Percentiles rank a stretch among this genome's conserved stretches.
phyloP scores from a whole-genome alignment of 2,329 filamentous ascomycete genomes.

The Aureobasidium sp. region DNA sequence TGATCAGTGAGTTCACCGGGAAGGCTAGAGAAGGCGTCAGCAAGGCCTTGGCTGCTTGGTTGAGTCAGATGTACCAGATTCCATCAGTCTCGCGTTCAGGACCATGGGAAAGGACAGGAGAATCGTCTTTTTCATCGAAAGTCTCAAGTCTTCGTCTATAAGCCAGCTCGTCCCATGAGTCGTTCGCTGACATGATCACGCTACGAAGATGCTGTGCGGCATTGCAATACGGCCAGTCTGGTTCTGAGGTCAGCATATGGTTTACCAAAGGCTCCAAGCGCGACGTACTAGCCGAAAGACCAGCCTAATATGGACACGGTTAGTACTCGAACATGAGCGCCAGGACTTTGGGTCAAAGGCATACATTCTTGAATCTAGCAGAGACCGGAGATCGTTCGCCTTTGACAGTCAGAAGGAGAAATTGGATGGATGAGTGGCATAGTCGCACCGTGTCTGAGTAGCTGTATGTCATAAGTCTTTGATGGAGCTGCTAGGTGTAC shows the following conservation, averaged over 20 bases:
- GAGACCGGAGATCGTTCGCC: constrained; percentile 75
- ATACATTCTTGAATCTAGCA: constrained; percentile 78
- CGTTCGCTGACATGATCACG: constrained; percentile 49
- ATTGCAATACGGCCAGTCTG: constrained; percentile 85
- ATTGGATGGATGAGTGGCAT: not conserved
- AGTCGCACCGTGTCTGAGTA: constrained; percentile 27
- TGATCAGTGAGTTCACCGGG: constrained; percentile 46
- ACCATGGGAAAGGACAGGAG: constrained; percentile 60
- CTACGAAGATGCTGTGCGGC: constrained; percentile 64
- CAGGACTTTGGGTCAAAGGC: constrained; percentile 34
- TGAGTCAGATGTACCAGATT: constrained; percentile 58
- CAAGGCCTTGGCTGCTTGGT: not conserved
- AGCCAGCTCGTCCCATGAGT: constrained; percentile 52
- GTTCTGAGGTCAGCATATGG: not conserved
- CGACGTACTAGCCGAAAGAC: constrained; percentile 41
- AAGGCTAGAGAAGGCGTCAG: constrained; percentile 25
- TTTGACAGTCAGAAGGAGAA: not conserved
- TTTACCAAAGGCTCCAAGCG: not conserved
- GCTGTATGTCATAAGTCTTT: constrained; percentile 8
- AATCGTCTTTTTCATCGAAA: constrained; percentile 53
- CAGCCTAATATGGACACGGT: constrained; percentile 34
- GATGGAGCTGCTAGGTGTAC: not conserved
- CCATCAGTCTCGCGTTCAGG: constrained; percentile 64
- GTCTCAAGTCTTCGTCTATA: constrained; percentile 73
- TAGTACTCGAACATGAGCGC: not conserved